phyloP scores from a whole-genome alignment of 2,329 filamentous ascomycete genomes.

The Monosporascus sp. region DNA sequence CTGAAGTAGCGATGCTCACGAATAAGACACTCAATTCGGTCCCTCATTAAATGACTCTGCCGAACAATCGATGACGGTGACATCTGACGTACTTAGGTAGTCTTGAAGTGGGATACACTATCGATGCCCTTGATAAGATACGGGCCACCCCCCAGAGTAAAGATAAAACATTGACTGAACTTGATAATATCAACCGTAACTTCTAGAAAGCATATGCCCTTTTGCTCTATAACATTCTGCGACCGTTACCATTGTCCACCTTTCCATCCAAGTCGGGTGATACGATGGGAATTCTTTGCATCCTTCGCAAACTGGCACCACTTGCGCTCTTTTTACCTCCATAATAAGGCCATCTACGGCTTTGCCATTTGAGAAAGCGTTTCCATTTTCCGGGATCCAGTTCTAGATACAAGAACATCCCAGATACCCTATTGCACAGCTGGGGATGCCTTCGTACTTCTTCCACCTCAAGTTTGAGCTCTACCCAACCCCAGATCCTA shows the following conservation, averaged over 20 bases:
- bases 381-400: background rate
- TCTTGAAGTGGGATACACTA: background rate
- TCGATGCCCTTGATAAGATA: background rate
- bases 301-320: background rate
- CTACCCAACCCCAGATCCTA: slow-evolving; percentile 44
- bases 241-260: background rate
- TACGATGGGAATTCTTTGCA: background rate
- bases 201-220: background rate
- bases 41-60: background rate
- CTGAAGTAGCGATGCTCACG: slow-evolving; percentile 4
- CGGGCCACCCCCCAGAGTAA: background rate
- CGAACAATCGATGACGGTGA: background rate
- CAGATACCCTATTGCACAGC: slow-evolving; percentile 2
- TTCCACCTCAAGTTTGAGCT: slow-evolving; percentile 65
- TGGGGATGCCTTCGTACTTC: slow-evolving; percentile 53
- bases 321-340: background rate
- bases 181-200: background rate
- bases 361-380: background rate
- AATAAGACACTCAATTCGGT: slow-evolving; percentile 1
- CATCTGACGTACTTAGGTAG: background rate
- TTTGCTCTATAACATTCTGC: background rate
- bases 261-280: background rate
- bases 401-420: background rate
- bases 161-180: no score
- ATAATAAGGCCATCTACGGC: background rate